These are phyloP conservation scores for Taphrina sp. DNA, from an alignment of 1,139 yeast genomes.

Conservation along the genomic window DNA sequence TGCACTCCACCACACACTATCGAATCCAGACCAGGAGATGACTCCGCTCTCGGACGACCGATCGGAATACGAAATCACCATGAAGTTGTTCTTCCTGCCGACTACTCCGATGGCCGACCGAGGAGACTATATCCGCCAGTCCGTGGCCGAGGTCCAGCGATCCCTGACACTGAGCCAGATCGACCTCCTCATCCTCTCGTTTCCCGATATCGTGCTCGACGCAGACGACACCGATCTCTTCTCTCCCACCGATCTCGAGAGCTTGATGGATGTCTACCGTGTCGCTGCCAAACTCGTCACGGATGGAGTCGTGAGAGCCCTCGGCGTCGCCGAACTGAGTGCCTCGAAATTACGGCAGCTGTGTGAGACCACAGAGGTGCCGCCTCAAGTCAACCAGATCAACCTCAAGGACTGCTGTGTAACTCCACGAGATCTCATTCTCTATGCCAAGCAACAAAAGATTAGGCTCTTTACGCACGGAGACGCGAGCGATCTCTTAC, in stretches of 20 bases:
- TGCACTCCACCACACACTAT: slow-evolving; percentile 17
- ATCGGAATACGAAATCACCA: slow-evolving; percentile 26
- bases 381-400: slow-evolving; percentile 33
- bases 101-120: background rate
- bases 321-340: slow-evolving; percentile 30
- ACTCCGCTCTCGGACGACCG: slow-evolving; percentile 17
- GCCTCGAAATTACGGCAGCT: slow-evolving; percentile 19
- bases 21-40: background rate
- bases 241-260: slow-evolving; percentile 5
- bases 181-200: slow-evolving; percentile 25
- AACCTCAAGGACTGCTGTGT: slow-evolving; percentile 39
- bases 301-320: slow-evolving; percentile 7
- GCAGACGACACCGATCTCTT: slow-evolving; percentile 30
- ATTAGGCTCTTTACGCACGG: slow-evolving; percentile 38
- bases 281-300: slow-evolving; percentile 11
- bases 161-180: background rate
- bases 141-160: slow-evolving; percentile 1
- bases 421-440: slow-evolving; percentile 38
- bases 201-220: slow-evolving; percentile 32
- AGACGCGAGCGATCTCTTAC: slow-evolving; percentile 35
- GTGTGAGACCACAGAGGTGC: background rate
- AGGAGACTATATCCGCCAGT: background rate
- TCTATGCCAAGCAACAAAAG: slow-evolving; percentile 36
- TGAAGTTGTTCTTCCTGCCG: slow-evolving; percentile 26
- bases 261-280: slow-evolving; percentile 1